Base-by-base conservation (phyloP, 352 stramenopile species). In the Pythium monospermum region DNA sequence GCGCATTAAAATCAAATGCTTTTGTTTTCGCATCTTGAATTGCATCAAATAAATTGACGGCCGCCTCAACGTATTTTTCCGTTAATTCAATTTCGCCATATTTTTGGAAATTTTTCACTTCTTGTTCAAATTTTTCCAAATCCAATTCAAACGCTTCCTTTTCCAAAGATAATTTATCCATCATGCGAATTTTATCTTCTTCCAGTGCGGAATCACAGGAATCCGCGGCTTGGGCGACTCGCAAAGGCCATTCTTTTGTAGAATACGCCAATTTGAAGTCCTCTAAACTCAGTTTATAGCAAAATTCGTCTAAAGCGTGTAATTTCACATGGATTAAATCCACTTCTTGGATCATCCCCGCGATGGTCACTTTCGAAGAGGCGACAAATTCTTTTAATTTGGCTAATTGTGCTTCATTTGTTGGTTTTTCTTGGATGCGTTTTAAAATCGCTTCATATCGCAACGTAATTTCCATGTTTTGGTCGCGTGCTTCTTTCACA, bases 131-230 rank as follows among this genome's bases (percentile, higher is more conserved):
- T 2, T 71, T 68, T 49, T 97, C 82, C 8, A 94, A n/a, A 43
- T 94, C 81, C 12, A 84, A 32, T 43, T 93, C 81, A 36, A 94
- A 93, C 1, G 73, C 66, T 30, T 94, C 87, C 57, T 97, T 98
- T 59, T 98, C 88, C 2, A 97, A 61, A 21, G 86, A 78, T 18
- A 97, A 68, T 16, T 85, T 87, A 65, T 97, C 91, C 87, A 98
- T 97, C 90, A 97, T 97, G 25, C 85, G 76, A 30, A 96, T 79
- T 48, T 97, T 97, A 57, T 96, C 87, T 60, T 94, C 82, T 44
- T 96, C 88, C 1, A 96, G 67, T 15, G 84, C 84, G 6, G 85
- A 90, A 46, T 97, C 86, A 40, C 85, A 95, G 11, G 79, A 85
- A 19, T 92, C 83, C 0, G 81, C 83, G 3, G 86, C 83, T 10